Percentiles rank a stretch among this genome's conserved stretches.
Evolutionary conservation across 345 rosid species (phyloP).

Genomic region (Populus alba): DNA sequence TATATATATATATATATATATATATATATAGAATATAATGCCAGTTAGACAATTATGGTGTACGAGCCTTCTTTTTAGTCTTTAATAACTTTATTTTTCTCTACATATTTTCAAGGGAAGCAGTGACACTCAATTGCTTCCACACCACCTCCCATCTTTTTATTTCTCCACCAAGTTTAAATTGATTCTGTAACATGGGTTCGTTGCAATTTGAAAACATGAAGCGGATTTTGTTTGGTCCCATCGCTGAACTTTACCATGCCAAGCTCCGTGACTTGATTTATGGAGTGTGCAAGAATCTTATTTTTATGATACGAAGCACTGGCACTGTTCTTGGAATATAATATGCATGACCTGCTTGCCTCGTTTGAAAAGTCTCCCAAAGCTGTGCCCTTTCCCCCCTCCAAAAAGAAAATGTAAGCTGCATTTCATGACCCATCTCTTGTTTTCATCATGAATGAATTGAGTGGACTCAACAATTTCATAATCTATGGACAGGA

Average conservation of each 20-base stretch:
- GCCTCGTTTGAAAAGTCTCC: neutral
- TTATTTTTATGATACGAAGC: too few relatives aligned
- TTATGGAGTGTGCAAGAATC: neutral
- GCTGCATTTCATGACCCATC: neutral
- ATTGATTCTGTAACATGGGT: neutral
- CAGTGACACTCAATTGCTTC: neutral
- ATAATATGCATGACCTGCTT: neutral
- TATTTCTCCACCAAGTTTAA: neutral
- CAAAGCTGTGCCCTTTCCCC: neutral
- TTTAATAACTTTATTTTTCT: neutral
- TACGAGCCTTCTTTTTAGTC: neutral
- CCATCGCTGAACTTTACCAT: conserved; percentile 9
- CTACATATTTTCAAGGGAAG: neutral
- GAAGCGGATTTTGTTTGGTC: conserved; percentile 18
- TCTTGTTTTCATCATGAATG: neutral
- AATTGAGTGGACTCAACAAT: neutral
- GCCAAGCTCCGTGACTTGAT: conserved; percentile 16
- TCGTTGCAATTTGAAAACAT: neutral
- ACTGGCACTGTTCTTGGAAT: too few relatives aligned
- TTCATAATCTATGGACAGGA: neutral
- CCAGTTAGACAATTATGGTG: conserved; percentile 4
- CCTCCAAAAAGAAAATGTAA: neutral
- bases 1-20: neutral
- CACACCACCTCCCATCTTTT: neutral
- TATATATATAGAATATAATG: neutral